A percentile compares a stretch with the other conserved stretches of the same genome.
phyloP scores from a whole-genome alignment of 768 basidiomycete genomes.

The Pleurotus tuber-regium region DNA sequence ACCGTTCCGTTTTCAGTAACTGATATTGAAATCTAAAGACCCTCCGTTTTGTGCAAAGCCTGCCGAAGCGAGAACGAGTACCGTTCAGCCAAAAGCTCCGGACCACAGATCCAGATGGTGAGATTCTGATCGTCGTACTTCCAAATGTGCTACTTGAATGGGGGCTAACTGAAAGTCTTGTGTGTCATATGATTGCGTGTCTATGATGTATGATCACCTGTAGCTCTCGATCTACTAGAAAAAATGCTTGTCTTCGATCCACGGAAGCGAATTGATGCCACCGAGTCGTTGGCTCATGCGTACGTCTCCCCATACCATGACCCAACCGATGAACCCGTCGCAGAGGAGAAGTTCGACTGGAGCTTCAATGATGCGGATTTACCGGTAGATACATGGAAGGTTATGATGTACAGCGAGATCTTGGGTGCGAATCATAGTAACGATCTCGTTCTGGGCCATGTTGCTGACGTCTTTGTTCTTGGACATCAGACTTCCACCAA shows the following conservation, averaged over 20 bases:
- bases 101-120: constrained; percentile 83
- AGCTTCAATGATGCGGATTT: constrained; percentile 99
- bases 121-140: constrained; percentile 22
- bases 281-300: constrained; percentile 85
- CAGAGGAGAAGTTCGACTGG: constrained; percentile 97
- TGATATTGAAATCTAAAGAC: constrained; percentile 78
- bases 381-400: constrained; percentile 99
- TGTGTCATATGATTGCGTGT: constrained; percentile 3
- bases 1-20: constrained; percentile 11
- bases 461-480: background rate
- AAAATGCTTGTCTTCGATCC: constrained; percentile 99
- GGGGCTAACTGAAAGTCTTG: background rate
- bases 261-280: constrained; percentile 92
- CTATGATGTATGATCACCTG: constrained; percentile 3
- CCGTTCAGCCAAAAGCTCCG: constrained; percentile 94
- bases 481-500: constrained; percentile 71
- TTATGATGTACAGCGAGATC: constrained; percentile 99
- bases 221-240: constrained; percentile 93
- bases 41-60: constrained; percentile 94
- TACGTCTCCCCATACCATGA: constrained; percentile 99
- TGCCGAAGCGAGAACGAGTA: constrained; percentile 94
- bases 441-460: background rate
- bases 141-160: background rate
- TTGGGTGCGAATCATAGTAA: constrained; percentile 58
- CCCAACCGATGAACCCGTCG: constrained; percentile 94